These are phyloP conservation scores for Lecanicillium sp. DNA, from an alignment of 2,329 filamentous ascomycete genomes.

Conservation along the genomic window DNA sequence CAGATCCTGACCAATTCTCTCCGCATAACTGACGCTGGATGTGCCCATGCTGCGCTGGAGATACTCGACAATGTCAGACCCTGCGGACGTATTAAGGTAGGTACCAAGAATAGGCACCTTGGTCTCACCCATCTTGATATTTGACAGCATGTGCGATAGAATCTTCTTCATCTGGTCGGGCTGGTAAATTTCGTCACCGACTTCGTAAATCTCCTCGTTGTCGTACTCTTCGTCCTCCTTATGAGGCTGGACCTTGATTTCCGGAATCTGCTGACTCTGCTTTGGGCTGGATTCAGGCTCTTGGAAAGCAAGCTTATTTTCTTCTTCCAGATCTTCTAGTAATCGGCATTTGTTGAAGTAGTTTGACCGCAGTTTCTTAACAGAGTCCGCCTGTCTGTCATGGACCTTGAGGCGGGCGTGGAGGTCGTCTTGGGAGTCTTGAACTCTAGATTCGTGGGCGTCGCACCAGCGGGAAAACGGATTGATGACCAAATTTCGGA, in stretches of 20 bases:
- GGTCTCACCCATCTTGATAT: constrained; percentile 77
- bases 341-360: constrained; percentile 99
- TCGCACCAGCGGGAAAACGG: constrained; percentile 96
- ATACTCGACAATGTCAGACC: constrained; percentile 92
- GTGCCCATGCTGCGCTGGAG: constrained; percentile 81
- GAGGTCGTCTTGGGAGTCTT: constrained; percentile 91
- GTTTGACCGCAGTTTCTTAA: constrained; percentile 87
- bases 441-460: constrained; percentile 81
- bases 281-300: constrained; percentile 67
- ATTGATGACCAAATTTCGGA: constrained; percentile 88
- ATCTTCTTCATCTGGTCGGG: constrained; percentile 89
- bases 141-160: constrained; percentile 74
- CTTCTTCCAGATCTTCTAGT: constrained; percentile 93
- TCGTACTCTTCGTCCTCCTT: constrained; percentile 54
- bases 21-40: constrained; percentile 79
- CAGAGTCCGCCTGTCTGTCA: constrained; percentile 80
- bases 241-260: constrained; percentile 77
- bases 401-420: constrained; percentile 86
- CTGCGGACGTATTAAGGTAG: constrained; percentile 86
- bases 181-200: constrained; percentile 81
- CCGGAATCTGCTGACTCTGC: constrained; percentile 54
- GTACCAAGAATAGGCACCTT: constrained; percentile 94
- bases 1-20: constrained; percentile 90
- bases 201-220: constrained; percentile 80
- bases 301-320: constrained; percentile 96